Conservation (phyloP, 306 rosid genomes). For the Acacia crassicarpa region DNA sequence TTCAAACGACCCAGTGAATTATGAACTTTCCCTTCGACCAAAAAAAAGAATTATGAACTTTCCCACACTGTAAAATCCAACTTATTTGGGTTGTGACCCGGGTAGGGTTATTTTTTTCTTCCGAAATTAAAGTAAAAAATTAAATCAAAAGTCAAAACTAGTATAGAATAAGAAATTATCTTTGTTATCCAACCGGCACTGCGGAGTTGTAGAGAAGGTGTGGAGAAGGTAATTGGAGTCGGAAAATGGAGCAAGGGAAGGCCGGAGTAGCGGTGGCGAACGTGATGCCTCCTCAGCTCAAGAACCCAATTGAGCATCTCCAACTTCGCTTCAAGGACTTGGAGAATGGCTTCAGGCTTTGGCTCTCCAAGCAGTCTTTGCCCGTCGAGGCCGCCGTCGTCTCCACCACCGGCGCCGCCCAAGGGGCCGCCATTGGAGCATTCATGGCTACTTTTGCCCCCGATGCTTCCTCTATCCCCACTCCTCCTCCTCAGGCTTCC, state of each 20-base stretch:
- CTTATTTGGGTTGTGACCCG: not conserved
- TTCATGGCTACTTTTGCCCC: constrained; percentile 81
- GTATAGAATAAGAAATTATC: not conserved
- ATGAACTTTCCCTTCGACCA: too few species aligned
- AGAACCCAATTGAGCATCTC: constrained; percentile 71
- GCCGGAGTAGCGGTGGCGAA: constrained; percentile 49
- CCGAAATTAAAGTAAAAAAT: not conserved
- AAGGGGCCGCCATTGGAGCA: constrained; percentile 89
- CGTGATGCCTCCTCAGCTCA: constrained; percentile 50
- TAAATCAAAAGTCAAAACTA: not conserved
- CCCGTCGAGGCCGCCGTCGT: constrained; percentile 90
- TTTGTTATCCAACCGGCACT: not conserved
- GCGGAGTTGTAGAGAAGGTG: not conserved
- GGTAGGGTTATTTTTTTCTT: not conserved
- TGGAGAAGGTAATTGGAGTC: not conserved
- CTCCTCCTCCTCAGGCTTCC: constrained; percentile 67
- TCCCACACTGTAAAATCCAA: too few species aligned
- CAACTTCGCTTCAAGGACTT: constrained; percentile 70
- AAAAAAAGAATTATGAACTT: too few species aligned
- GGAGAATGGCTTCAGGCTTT: constrained; percentile 54
- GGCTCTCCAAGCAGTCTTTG: constrained; percentile 82
- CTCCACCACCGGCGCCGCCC: constrained; percentile 82
- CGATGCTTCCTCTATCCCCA: constrained; percentile 56
- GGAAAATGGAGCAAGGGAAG: constrained; percentile 70
- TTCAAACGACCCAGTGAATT: too few species aligned